Percentiles rank a stretch among this genome's conserved stretches.
Conservation (phyloP, 768 basidiomycete species). For the Hericium rajendrae region DNA sequence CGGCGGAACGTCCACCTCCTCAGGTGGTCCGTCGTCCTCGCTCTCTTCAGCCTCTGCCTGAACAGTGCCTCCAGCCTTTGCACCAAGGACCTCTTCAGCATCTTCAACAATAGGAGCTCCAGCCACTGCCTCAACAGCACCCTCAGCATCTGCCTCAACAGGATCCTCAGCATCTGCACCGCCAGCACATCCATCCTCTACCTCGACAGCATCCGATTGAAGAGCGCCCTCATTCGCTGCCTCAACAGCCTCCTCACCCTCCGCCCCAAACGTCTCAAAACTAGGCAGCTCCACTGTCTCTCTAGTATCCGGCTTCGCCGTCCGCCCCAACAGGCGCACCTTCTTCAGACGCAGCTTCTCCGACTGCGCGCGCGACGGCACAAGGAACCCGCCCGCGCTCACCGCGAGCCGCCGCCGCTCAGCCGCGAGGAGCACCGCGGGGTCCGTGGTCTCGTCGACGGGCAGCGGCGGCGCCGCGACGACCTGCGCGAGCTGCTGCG, state of each 20-base stretch:
- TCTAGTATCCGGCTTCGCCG: conserved; percentile 10
- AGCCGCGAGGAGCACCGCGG: conserved; percentile 11
- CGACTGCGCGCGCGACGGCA: conserved; percentile 31
- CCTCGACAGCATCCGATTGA: no score
- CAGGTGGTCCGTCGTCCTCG: neutral
- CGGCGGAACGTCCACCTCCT: neutral
- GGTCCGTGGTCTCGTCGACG: conserved; percentile 14
- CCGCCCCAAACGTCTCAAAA: neutral
- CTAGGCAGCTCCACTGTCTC: neutral
- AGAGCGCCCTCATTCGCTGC: no score
- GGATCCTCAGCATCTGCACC: no score
- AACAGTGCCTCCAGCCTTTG: neutral
- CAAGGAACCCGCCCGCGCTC: conserved; percentile 28
- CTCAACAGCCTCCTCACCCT: neutral
- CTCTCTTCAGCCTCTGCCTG: neutral
- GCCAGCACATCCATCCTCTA: neutral
- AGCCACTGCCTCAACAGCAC: neutral
- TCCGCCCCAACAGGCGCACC: conserved; percentile 8
- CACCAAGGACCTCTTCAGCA: no score
- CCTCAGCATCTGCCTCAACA: neutral
- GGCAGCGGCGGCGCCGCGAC: conserved; percentile 36
- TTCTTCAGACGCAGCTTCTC: conserved; percentile 27
- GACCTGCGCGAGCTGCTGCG: conserved; percentile 62
- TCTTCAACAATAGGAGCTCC: neutral
- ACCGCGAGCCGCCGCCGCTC: conserved; percentile 22